phyloP scores from a whole-genome alignment of 345 rosid species.

The Salix purpurea region DNA sequence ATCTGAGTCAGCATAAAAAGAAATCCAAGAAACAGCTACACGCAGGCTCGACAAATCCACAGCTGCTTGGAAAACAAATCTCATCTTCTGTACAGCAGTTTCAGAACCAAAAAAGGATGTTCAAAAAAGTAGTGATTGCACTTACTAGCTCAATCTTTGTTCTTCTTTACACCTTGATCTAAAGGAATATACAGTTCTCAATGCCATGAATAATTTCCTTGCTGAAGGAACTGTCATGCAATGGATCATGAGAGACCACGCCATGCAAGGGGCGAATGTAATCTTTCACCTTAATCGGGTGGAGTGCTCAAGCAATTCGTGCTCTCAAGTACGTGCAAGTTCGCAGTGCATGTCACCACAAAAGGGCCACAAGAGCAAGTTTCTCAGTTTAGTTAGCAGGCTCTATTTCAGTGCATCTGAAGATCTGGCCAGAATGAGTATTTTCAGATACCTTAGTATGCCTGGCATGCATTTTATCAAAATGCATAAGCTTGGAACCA shows the following conservation, averaged over 20 bases:
- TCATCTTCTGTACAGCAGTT: slow-evolving; percentile 39
- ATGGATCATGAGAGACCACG: slow-evolving; percentile 14
- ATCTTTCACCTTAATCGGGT: slow-evolving; percentile 8
- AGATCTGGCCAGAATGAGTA: slow-evolving; percentile 9
- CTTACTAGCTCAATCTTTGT: slow-evolving; percentile 4
- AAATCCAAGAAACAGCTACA: slow-evolving; percentile 2
- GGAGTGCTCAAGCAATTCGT: slow-evolving; percentile 16
- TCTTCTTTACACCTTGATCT: slow-evolving; percentile 17
- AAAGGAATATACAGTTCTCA: slow-evolving; percentile 26
- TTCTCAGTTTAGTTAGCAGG: slow-evolving; percentile 13
- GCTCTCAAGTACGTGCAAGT: slow-evolving; percentile 17
- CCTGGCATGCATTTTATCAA: background rate
- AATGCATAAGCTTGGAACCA: slow-evolving; percentile 7
- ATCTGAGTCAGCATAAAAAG: slow-evolving; percentile 12
- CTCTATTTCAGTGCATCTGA: slow-evolving; percentile 12
- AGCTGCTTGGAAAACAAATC: slow-evolving; percentile 16
- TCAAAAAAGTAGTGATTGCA: slow-evolving; percentile 8
- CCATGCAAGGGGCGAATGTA: background rate
- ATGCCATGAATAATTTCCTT: background rate
- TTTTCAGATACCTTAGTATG: slow-evolving; percentile 9
- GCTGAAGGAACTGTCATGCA: slow-evolving; percentile 8
- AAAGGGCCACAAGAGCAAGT: background rate
- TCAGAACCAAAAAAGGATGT: slow-evolving; percentile 20
- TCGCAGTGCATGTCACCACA: slow-evolving; percentile 11
- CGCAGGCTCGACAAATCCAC: slow-evolving; percentile 21